Conservation (phyloP, 345 rosid genomes). For the Populus davidiana region DNA sequence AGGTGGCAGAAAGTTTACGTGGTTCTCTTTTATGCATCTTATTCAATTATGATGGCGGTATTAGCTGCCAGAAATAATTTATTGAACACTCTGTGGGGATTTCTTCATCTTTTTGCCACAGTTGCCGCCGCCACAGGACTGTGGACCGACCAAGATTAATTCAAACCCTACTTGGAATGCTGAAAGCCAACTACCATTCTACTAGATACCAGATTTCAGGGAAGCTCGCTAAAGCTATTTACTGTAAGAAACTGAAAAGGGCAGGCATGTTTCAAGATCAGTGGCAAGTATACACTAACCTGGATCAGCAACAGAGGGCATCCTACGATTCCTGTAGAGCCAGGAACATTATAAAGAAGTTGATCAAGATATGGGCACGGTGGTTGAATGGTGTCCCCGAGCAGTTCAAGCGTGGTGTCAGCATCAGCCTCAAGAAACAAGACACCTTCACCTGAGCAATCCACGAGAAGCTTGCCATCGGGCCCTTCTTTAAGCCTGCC, state of each 20-base stretch:
- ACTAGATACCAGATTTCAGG: too few species aligned
- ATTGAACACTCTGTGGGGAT: too few species aligned
- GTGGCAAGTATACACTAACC: background rate
- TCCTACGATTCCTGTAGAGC: conserved; percentile 1
- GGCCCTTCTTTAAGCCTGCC: conserved; percentile 13
- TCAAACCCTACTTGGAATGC: too few species aligned
- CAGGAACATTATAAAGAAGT: conserved; percentile 19
- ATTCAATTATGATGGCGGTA: too few species aligned
- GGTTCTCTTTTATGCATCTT: too few species aligned
- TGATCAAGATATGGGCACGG: conserved; percentile 14
- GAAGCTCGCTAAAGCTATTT: background rate
- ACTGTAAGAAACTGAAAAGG: background rate
- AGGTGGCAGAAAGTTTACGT: too few species aligned
- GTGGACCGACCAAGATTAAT: too few species aligned
- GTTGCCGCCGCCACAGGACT: too few species aligned
- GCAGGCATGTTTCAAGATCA: too few species aligned
- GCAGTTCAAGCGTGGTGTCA: conserved; percentile 5
- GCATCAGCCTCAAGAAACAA: conserved; percentile 25
- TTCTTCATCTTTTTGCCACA: too few species aligned
- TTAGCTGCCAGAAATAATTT: too few species aligned
- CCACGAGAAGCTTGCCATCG: conserved; percentile 13
- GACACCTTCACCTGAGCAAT: conserved; percentile 17
- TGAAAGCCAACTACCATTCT: too few species aligned
- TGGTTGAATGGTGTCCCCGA: conserved; percentile 12
- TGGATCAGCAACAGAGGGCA: conserved; percentile 20